Base-by-base conservation (phyloP, 2,329 filamentous ascomycete genomes). In the Rosellinia necatrix region DNA sequence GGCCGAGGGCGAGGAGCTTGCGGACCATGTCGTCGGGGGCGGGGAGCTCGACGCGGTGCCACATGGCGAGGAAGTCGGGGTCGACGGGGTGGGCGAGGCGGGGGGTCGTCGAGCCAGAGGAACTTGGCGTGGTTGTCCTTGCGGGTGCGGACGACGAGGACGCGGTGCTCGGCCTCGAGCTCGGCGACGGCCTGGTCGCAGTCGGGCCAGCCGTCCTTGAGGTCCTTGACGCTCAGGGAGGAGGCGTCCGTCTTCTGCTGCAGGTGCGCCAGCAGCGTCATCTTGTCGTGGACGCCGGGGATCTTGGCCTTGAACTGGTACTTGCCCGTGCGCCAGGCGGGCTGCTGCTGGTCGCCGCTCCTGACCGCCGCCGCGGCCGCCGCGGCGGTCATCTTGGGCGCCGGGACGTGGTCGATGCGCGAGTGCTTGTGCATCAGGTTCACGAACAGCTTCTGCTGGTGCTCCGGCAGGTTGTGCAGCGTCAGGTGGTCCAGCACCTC, bases 141-240 rank as follows among this genome's bases (percentile, higher is more conserved):
- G 76, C 94, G 96, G 53, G 92, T 92, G 59, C 92, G 85, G 19
- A 91, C 89, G 5, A 97, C 91, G 30, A 97, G 81, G 41, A 97
- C 81, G 72, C 88, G 88, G 68, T 92, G 88, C 70, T 90, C 84
- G 35, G 75, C 75, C 76, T 97, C 93, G 48, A 99, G 81, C 64
- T 84, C 80, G 60, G 89, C 83, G 70, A 99, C 89, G 8, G 89
- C 83, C 17, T 88, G 83, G 58, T 92, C 86, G 68, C 91, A 96
- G 66, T 88, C 87, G 21, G 88, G 86, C 94, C 94, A 99, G 61
- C 94, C 94, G 71, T 99, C 94, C 75, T 96, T 96, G 59, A 99
- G 82, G 67, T 97, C 92, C 72, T 91, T 92, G 60, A 97, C 91
- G 32, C 81, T 82, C 51, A 97, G 84, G 10, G 91, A 91, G 62